Conservation (phyloP, 2,329 filamentous ascomycete genomes). For the Periconia sp. region DNA sequence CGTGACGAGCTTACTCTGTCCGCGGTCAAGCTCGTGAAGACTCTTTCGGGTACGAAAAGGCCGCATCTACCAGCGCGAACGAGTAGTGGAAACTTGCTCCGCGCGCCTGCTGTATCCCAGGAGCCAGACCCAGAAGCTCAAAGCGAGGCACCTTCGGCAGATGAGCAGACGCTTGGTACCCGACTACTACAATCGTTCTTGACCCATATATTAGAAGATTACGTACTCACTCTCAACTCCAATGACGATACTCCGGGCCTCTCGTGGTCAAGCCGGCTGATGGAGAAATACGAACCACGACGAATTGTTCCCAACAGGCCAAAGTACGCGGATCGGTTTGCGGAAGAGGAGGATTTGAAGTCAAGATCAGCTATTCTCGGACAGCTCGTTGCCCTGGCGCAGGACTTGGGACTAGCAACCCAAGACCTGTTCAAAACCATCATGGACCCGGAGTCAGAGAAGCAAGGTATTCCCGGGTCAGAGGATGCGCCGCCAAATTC, state of each 20-base stretch:
- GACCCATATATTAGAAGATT: conserved; percentile 75
- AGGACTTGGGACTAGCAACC: conserved; percentile 56
- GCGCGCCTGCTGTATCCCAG: conserved; percentile 37
- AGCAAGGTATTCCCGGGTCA: conserved; percentile 47
- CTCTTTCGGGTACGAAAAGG: conserved; percentile 66
- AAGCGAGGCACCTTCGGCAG: conserved; percentile 45
- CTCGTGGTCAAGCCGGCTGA: conserved; percentile 58
- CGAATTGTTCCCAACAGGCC: conserved; percentile 63
- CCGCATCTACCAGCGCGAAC: conserved; percentile 64
- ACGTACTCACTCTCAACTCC: conserved; percentile 58
- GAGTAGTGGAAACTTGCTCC: conserved; percentile 48
- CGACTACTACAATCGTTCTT: conserved; percentile 74
- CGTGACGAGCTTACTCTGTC: conserved; percentile 67
- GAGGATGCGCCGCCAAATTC: conserved; percentile 59
- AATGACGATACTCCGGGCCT: conserved; percentile 52
- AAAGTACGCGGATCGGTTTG: conserved; percentile 66
- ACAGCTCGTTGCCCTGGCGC: conserved; percentile 68
- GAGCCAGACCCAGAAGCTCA: conserved; percentile 60
- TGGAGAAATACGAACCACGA: conserved; percentile 69
- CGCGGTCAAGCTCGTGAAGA: conserved; percentile 70
- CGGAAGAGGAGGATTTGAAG: conserved; percentile 62
- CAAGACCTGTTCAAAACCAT: conserved; percentile 51
- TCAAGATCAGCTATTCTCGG: conserved; percentile 69
- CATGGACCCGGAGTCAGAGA: conserved; percentile 41
- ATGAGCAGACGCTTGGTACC: conserved; percentile 63